phyloP scores from a whole-genome alignment of 306 rosid species.

The Prunus persica region Prunus_persica_NCBIv2 NC_034012.1:3144001-3144500 shows the following conservation, averaged over 20 bases:
- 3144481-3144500: constrained; percentile 3
- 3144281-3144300: not conserved
- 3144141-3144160: not conserved
- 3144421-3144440: too few species aligned
- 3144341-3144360: not conserved
- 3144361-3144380: too few species aligned
- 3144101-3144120: not conserved
- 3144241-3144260: not conserved
- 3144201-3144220: not conserved
- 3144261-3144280: not conserved
- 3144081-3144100: too few species aligned
- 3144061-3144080: not conserved
- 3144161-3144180: not conserved
- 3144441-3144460: not conserved
- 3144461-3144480: not conserved
- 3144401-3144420: too few species aligned
- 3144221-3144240: not conserved
- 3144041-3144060: not conserved
- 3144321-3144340: not conserved
- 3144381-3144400: too few species aligned
- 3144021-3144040: not conserved
- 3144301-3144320: not conserved
- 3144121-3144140: not conserved
- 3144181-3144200: not conserved
- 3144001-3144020: not conserved